phyloP scores from a whole-genome alignment of 768 basidiomycete species.

The Auriculariales sp. region DNA sequence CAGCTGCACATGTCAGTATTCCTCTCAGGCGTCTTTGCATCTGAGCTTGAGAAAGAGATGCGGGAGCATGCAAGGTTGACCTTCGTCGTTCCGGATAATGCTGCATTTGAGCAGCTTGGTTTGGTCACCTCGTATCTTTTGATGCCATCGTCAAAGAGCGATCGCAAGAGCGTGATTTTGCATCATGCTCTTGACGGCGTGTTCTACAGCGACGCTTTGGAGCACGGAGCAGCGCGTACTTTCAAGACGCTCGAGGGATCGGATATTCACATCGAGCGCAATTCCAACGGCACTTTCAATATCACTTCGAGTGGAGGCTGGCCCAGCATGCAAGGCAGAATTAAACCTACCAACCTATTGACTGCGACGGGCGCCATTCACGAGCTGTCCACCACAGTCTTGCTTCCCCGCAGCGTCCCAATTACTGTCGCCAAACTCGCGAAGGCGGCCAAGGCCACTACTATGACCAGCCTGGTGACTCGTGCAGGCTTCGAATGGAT shows the following conservation, averaged over 20 bases:
- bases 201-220: slow-evolving; percentile 50
- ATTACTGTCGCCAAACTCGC: slow-evolving; percentile 83
- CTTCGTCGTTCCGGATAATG: slow-evolving; percentile 76
- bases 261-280: slow-evolving; percentile 54
- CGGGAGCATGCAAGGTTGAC: slow-evolving; percentile 55
- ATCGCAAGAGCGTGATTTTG: slow-evolving; percentile 70
- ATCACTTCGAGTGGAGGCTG: slow-evolving; percentile 65
- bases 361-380: slow-evolving; percentile 88
- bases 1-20: slow-evolving; percentile 79
- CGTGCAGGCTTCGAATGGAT: slow-evolving; percentile 87
- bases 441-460: slow-evolving; percentile 75
- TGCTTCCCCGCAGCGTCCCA: slow-evolving; percentile 78
- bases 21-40: slow-evolving; percentile 79
- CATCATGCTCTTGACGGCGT: slow-evolving; percentile 74
- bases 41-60: slow-evolving; percentile 59
- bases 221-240: slow-evolving; percentile 52
- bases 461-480: slow-evolving; percentile 71
- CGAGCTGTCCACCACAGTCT: slow-evolving; percentile 57
- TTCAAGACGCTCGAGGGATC: slow-evolving; percentile 78
- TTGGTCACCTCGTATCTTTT: slow-evolving; percentile 82
- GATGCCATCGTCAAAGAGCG: slow-evolving; percentile 57
- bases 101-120: slow-evolving; percentile 80
- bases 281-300: slow-evolving; percentile 27
- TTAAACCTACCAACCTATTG: slow-evolving; percentile 50
- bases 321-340: slow-evolving; percentile 47